phyloP scores from a whole-genome alignment of 768 basidiomycete genomes.

The Tulasnella calospora region DNA sequence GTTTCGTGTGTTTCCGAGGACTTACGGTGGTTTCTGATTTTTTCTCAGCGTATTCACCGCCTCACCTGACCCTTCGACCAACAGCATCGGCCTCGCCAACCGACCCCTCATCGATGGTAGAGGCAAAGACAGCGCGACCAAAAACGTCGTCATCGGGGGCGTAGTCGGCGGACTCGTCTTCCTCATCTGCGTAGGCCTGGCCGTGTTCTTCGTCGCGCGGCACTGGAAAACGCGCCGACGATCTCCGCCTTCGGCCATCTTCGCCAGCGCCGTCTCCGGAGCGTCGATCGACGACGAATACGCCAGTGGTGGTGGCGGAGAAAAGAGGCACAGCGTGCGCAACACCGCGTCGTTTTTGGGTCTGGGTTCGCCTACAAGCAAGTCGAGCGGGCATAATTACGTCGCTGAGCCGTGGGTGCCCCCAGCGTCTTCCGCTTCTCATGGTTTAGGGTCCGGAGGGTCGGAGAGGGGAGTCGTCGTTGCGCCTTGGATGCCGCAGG shows the following conservation, averaged over 20 bases:
- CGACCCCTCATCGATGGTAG: neutral
- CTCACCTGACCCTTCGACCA: neutral
- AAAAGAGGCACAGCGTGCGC: neutral
- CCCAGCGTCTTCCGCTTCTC: neutral
- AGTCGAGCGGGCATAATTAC: slow-evolving; percentile 5
- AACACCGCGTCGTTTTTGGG: slow-evolving; percentile 3
- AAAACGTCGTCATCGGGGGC: slow-evolving; percentile 12
- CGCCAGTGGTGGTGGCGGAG: no score
- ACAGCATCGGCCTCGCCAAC: slow-evolving; percentile 19
- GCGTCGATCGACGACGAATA: neutral
- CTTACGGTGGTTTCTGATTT: neutral
- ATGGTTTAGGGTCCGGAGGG: neutral
- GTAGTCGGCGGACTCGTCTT: slow-evolving; percentile 26
- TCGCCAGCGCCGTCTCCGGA: neutral
- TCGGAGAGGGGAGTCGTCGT: slow-evolving; percentile 3
- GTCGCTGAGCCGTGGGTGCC: slow-evolving; percentile 21
- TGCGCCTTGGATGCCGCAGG: neutral
- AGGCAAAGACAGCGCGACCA: neutral
- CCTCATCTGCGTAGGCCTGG: slow-evolving; percentile 15
- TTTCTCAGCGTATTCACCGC: slow-evolving; percentile 17
- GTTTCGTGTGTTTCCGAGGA: neutral
- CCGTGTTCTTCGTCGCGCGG: neutral
- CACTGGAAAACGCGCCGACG: neutral
- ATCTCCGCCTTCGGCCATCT: slow-evolving; percentile 2
- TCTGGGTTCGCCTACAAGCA: neutral